Conservation (phyloP, 495 filamentous ascomycete genomes). For the Penicillium roqueforti region DNA sequence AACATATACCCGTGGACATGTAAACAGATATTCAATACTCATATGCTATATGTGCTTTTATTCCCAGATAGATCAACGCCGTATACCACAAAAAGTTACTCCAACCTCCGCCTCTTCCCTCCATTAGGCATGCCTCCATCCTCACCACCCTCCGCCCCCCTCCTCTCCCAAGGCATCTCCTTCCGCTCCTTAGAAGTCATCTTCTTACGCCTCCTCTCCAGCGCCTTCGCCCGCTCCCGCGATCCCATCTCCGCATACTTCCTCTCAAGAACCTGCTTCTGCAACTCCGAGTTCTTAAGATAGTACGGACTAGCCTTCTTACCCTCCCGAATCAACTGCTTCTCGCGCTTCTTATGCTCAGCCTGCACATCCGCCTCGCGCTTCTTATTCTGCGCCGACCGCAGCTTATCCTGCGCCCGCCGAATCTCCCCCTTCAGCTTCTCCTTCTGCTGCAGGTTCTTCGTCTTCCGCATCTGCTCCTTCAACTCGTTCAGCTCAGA, state of each 20-base stretch:
- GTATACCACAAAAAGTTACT: slow-evolving; percentile 11
- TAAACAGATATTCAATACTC: background rate
- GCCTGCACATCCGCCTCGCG: slow-evolving; percentile 59
- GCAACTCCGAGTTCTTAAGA: slow-evolving; percentile 84
- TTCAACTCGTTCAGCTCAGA: slow-evolving; percentile 73
- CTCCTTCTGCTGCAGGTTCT: slow-evolving; percentile 57
- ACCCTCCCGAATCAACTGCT: slow-evolving; percentile 74
- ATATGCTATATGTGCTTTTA: background rate
- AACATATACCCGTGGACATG: background rate
- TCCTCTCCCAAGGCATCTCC: slow-evolving; percentile 65
- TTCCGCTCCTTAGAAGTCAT: slow-evolving; percentile 72
- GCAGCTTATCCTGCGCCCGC: slow-evolving; percentile 65
- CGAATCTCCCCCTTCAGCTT: slow-evolving; percentile 61
- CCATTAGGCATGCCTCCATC: slow-evolving; percentile 14
- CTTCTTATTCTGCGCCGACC: slow-evolving; percentile 62
- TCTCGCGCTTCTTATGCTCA: slow-evolving; percentile 76
- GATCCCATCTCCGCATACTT: slow-evolving; percentile 76
- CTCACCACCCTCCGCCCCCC: slow-evolving; percentile 35
- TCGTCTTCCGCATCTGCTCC: slow-evolving; percentile 58
- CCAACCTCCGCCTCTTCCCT: slow-evolving; percentile 35
- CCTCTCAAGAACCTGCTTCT: slow-evolving; percentile 74
- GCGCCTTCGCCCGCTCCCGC: slow-evolving; percentile 70
- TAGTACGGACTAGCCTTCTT: slow-evolving; percentile 92
- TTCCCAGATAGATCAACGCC: background rate
- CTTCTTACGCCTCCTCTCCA: slow-evolving; percentile 86